phyloP scores from a whole-genome alignment of 73 alveolate genomes.

The Effrenium voratum region DNA sequence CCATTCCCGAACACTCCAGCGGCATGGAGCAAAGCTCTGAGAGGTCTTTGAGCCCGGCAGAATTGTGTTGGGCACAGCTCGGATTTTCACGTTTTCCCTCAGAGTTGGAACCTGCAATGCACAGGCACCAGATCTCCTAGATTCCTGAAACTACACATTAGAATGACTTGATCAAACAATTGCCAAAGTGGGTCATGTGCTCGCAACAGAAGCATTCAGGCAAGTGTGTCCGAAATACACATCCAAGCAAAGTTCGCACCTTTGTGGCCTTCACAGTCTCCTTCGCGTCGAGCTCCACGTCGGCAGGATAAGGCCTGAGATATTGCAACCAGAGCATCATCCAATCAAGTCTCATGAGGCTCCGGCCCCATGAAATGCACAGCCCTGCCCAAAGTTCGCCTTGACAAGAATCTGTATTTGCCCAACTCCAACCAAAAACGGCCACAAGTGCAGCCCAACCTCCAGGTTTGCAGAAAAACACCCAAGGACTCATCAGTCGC shows the following conservation, averaged over 20 bases:
- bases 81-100: conserved; percentile 60
- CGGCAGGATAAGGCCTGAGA: conserved; percentile 79
- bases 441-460: conserved; percentile 13
- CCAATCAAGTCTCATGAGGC: not conserved
- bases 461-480: conserved; percentile 77
- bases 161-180: too few species aligned
- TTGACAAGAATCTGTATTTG: not conserved
- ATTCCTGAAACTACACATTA: too few species aligned
- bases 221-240: too few species aligned
- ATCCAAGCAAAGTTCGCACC: conserved; percentile 41
- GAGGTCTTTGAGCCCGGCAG: conserved; percentile 18
- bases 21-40: not conserved
- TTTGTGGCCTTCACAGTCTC: conserved; percentile 70
- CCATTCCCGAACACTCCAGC: not conserved
- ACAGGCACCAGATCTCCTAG: too few species aligned
- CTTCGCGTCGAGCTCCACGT: conserved; percentile 82
- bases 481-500: conserved; percentile 89
- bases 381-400: conserved; percentile 88
- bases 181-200: too few species aligned
- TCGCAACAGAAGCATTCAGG: too few species aligned
- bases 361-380: conserved; percentile 80
- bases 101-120: not conserved
- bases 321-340: not conserved
- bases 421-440: not conserved
- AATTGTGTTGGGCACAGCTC: conserved; percentile 82